Conservation (phyloP, 805 yeast species). For the Suhomyces pyralidae region DNA sequence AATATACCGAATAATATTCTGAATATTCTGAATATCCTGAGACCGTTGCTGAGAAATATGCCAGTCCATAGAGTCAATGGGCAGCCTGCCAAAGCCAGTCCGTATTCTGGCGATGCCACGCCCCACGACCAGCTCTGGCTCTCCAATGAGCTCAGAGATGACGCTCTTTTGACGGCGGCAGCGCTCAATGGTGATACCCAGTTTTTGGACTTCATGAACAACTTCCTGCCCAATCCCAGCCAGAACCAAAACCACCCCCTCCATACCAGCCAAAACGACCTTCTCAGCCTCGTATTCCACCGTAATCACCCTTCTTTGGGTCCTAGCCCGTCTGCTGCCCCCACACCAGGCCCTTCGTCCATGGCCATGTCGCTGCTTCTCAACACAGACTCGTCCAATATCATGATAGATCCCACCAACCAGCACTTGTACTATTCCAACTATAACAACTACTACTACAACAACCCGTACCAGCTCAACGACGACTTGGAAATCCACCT, state of each 20-base stretch:
- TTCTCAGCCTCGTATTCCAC: conserved; percentile 53
- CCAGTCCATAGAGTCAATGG: background rate
- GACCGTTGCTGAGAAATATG: background rate
- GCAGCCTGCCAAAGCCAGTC: conserved; percentile 1
- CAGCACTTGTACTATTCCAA: conserved; percentile 38
- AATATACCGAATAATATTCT: background rate
- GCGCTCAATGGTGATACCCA: conserved; percentile 62
- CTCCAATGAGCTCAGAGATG: conserved; percentile 66
- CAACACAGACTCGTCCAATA: conserved; percentile 7
- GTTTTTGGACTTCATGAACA: conserved; percentile 50
- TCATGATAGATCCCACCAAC: conserved; percentile 30
- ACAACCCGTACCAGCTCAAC: conserved; percentile 37
- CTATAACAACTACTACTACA: conserved; percentile 37
- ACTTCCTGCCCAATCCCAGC: conserved; percentile 10
- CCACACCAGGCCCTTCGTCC: background rate
- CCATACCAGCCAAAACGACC: conserved; percentile 38
- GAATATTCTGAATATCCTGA: background rate
- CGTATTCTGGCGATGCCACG: conserved; percentile 1
- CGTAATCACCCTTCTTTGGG: conserved; percentile 46
- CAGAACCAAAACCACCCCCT: conserved; percentile 2
- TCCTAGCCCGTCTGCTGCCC: conserved; percentile 16
- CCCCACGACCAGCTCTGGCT: conserved; percentile 61
- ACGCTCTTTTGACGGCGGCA: conserved; percentile 70
- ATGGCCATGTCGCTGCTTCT: conserved; percentile 17
- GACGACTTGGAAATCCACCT: conserved; percentile 41